A percentile compares a stretch with the other conserved stretches of the same genome.
phyloP scores from a whole-genome alignment of 768 basidiomycete genomes.

The Rhodotorula graminis region DNA sequence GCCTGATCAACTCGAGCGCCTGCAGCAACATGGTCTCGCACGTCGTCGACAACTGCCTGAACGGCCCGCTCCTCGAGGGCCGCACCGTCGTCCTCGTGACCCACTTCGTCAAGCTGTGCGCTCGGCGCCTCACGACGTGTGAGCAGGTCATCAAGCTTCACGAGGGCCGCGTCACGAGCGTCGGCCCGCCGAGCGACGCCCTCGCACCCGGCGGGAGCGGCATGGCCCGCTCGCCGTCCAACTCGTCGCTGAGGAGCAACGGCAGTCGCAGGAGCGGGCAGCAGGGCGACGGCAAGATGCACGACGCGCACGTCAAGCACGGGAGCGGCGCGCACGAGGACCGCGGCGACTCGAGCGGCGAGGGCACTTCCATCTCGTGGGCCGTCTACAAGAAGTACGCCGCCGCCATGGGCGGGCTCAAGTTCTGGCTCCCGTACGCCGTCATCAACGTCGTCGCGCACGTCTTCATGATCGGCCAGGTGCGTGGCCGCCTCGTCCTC shows the following conservation, averaged over 20 bases:
- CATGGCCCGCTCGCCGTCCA: conserved; percentile 9
- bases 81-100: conserved; percentile 62
- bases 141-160: conserved; percentile 19
- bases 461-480: conserved; percentile 37
- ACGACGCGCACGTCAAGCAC: conserved; percentile 23
- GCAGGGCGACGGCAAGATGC: background rate
- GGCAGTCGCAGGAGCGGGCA: background rate
- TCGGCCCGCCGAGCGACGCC: conserved; percentile 1
- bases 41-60: conserved; percentile 53
- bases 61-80: conserved; percentile 61
- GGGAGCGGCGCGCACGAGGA: background rate
- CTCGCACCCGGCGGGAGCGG: conserved; percentile 6
- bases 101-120: conserved; percentile 46
- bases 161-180: conserved; percentile 8
- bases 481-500: background rate
- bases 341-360: conserved; percentile 17
- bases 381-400: conserved; percentile 21
- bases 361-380: conserved; percentile 14
- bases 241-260: background rate
- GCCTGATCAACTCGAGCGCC: too few species aligned
- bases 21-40: conserved; percentile 54
- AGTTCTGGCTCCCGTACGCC: conserved; percentile 23
- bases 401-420: conserved; percentile 23
- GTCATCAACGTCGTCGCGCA: conserved; percentile 32
- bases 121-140: conserved; percentile 7